Conservation (phyloP, 352 stramenopile species). For the Phytopythium delawarense region DNA sequence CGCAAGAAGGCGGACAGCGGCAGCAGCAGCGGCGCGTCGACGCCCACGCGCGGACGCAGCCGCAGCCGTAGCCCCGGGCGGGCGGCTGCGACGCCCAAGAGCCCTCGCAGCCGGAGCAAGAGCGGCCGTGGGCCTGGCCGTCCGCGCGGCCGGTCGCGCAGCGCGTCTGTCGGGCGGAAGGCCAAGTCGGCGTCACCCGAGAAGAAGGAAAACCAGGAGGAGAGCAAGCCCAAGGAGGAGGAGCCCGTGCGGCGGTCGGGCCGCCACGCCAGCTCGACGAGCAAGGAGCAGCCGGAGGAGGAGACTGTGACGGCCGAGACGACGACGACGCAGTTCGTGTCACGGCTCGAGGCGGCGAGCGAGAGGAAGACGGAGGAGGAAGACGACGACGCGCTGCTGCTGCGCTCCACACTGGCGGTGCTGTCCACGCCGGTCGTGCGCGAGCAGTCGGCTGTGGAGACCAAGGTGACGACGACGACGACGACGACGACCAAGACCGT, state of each 20-base stretch:
- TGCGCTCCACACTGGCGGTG: slow-evolving; percentile 45
- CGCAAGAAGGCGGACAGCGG: slow-evolving; percentile 49
- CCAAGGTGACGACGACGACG: slow-evolving; percentile 11
- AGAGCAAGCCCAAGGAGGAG: slow-evolving; percentile 13
- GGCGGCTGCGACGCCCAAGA: slow-evolving; percentile 29
- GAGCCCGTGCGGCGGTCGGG: slow-evolving; percentile 2
- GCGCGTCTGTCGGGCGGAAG: slow-evolving; percentile 44
- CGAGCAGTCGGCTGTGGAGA: slow-evolving; percentile 12
- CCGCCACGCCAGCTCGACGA: neutral
- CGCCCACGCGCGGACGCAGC: slow-evolving; percentile 18
- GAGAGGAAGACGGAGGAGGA: slow-evolving; percentile 34
- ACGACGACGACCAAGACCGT: slow-evolving; percentile 26
- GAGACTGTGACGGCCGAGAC: slow-evolving; percentile 15
- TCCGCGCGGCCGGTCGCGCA: slow-evolving; percentile 50
- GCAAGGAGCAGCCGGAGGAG: slow-evolving; percentile 15
- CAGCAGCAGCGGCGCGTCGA: slow-evolving; percentile 9
- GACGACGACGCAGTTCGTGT: slow-evolving; percentile 27
- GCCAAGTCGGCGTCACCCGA: slow-evolving; percentile 10
- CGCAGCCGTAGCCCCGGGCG: slow-evolving; percentile 45
- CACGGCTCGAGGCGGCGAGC: slow-evolving; percentile 20
- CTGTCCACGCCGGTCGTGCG: slow-evolving; percentile 26
- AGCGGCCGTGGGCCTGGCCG: slow-evolving; percentile 34
- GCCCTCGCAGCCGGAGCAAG: slow-evolving; percentile 15
- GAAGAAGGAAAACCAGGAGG: slow-evolving; percentile 15
- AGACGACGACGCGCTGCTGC: slow-evolving; percentile 39